Evolutionary conservation across 2,329 filamentous ascomycete genomes (phyloP).

Genomic region (Ophiosphaerella herpotricha): DNA sequence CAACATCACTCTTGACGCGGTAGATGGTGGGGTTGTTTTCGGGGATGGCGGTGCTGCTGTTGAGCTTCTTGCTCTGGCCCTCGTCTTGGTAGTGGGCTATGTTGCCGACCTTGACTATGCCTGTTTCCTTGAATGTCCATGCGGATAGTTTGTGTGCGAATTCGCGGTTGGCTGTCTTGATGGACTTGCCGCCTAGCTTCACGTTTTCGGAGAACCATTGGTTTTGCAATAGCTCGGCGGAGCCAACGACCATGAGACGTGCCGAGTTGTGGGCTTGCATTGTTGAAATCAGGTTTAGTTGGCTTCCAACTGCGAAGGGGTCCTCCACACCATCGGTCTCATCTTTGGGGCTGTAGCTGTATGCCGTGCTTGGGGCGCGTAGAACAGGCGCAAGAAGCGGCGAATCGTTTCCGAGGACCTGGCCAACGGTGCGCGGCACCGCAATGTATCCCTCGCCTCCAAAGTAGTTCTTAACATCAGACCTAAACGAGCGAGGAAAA

Average conservation of each 20-base stretch:
- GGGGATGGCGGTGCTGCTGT: conserved; percentile 45
- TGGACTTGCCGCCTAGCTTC: conserved; percentile 57
- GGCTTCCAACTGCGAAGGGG: conserved; percentile 79
- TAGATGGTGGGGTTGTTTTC: conserved; percentile 83
- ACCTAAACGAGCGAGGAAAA: conserved; percentile 66
- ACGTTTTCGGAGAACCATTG: conserved; percentile 86
- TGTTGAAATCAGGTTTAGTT: conserved; percentile 82
- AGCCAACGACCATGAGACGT: conserved; percentile 82
- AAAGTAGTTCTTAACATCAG: conserved; percentile 79
- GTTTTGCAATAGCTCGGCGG: conserved; percentile 84
- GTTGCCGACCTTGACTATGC: conserved; percentile 81
- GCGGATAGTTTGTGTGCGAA: conserved; percentile 84
- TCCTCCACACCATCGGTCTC: conserved; percentile 75
- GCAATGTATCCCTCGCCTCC: conserved; percentile 71
- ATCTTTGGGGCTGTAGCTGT: conserved; percentile 93
- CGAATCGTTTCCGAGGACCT: conserved; percentile 75
- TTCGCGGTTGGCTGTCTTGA: conserved; percentile 75
- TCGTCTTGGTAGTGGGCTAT: conserved; percentile 74
- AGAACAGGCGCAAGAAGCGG: conserved; percentile 81
- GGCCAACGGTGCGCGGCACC: conserved; percentile 80
- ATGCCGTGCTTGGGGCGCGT: conserved; percentile 80
- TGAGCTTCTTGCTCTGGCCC: conserved; percentile 55
- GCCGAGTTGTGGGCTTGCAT: conserved; percentile 94
- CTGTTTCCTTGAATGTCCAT: conserved; percentile 96
- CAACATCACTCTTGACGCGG: conserved; percentile 94